Percentiles rank a stretch among this genome's conserved stretches.
These are phyloP conservation scores for Haematococcus lacustris DNA, from an alignment of 139 green algal species.

Conservation along the genomic window DNA sequence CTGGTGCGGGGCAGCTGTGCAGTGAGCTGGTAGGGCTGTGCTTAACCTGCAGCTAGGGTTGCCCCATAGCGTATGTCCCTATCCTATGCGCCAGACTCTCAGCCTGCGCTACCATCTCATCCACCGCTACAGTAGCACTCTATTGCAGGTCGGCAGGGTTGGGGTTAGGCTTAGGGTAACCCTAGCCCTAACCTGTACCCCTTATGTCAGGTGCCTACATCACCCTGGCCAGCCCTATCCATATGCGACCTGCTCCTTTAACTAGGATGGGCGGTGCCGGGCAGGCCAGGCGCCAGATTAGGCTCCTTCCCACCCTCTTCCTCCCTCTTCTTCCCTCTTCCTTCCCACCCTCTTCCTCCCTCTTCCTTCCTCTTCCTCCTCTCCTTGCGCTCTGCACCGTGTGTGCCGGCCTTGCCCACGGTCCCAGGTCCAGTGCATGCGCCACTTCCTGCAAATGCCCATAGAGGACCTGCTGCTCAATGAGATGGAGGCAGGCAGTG, in stretches of 20 bases:
- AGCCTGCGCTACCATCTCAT: too few species aligned
- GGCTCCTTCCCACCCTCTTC: background rate
- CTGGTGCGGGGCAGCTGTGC: too few species aligned
- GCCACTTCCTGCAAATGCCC: conserved; percentile 82
- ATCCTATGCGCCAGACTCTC: too few species aligned
- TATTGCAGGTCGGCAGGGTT: too few species aligned
- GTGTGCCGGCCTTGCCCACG: background rate
- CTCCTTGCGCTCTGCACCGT: background rate
- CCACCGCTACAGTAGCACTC: too few species aligned
- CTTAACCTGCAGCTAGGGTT: too few species aligned
- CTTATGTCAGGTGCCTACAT: background rate
- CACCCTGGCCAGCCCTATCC: background rate
- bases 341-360: background rate
- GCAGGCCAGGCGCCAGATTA: background rate
- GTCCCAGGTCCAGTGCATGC: conserved; percentile 73
- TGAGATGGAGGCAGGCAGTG: conserved; percentile 37
- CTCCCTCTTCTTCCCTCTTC: background rate
- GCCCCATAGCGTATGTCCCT: too few species aligned
- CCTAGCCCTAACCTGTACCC: background rate
- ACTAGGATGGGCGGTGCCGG: background rate
- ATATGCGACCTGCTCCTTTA: background rate
- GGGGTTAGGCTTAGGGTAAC: too few species aligned
- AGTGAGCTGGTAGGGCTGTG: too few species aligned
- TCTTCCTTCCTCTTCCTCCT: background rate
- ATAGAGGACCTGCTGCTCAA: conserved; percentile 84